Percentiles rank a stretch among this genome's conserved stretches.
phyloP scores from a whole-genome alignment of 129 eudicot species.

The Flaveria ramosissima region DNA sequence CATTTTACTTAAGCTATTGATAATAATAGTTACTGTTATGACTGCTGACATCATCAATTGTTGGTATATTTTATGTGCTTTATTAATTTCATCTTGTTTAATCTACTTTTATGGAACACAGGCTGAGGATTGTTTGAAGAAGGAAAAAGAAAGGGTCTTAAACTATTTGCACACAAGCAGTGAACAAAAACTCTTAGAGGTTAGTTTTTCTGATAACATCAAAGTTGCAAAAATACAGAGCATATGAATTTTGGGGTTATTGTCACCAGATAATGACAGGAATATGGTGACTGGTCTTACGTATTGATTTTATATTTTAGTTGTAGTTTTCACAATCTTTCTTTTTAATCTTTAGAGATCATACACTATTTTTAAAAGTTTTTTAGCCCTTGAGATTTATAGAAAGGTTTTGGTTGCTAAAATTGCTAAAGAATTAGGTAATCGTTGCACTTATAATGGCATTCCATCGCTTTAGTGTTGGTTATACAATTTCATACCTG shows the following conservation, averaged over 20 bases:
- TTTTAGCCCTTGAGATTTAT: neutral
- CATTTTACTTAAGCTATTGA: constrained; percentile 4
- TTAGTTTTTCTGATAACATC: constrained; percentile 30
- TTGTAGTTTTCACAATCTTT: neutral
- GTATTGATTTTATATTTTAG: neutral
- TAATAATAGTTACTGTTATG: neutral
- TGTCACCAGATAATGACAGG: neutral
- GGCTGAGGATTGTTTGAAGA: constrained; percentile 86
- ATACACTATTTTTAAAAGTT: too few relatives aligned
- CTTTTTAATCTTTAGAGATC: neutral
- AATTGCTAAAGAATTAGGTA: neutral
- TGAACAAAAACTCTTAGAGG: constrained; percentile 88
- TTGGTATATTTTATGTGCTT: neutral
- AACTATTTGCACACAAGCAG: constrained; percentile 79
- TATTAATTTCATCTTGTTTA: constrained; percentile 16
- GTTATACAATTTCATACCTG: neutral
- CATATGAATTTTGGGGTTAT: constrained; percentile 7
- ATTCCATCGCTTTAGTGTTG: neutral
- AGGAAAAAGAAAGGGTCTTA: constrained; percentile 81
- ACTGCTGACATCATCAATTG: neutral
- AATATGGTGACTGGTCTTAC: neutral
- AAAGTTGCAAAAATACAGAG: neutral
- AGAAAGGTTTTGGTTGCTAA: neutral
- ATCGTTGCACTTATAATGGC: neutral
- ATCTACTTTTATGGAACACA: constrained; percentile 27